Evolutionary conservation across 176 grass and related monocot species (phyloP).

Genomic region (Rhynchospora tenuis): DNA sequence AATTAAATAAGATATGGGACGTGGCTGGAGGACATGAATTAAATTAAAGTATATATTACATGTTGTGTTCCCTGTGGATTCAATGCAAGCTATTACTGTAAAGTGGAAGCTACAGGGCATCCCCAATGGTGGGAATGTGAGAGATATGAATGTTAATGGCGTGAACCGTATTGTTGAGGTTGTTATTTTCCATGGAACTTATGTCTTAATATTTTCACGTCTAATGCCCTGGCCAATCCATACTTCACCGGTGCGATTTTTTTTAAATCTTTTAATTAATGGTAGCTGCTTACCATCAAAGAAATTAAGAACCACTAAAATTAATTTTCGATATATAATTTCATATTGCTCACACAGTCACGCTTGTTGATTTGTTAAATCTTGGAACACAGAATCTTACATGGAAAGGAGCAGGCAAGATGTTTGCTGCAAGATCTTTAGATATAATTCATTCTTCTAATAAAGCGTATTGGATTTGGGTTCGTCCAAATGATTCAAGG

Average conservation of each 20-base stretch:
- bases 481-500: background rate
- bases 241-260: background rate
- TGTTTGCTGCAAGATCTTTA: background rate
- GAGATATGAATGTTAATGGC: too few relatives aligned
- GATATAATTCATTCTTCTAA: background rate
- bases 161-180: too few relatives aligned
- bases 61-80: too few relatives aligned
- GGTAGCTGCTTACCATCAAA: background rate
- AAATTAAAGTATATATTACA: too few relatives aligned
- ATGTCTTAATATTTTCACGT: too few relatives aligned
- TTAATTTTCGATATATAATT: background rate
- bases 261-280: background rate
- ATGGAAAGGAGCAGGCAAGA: background rate
- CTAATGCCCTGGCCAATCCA: background rate
- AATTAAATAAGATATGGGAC: too few relatives aligned
- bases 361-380: background rate
- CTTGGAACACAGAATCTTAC: background rate
- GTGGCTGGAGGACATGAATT: too few relatives aligned
- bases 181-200: too few relatives aligned
- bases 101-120: too few relatives aligned
- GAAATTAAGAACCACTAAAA: background rate
- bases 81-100: too few relatives aligned
- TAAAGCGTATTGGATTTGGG: background rate
- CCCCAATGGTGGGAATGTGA: too few relatives aligned
- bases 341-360: background rate